Evolutionary conservation across 2,329 filamentous ascomycete species (phyloP), one percentile per base, ranked within the genome.

Genomic region (Sarocladium oryzae): DNA sequence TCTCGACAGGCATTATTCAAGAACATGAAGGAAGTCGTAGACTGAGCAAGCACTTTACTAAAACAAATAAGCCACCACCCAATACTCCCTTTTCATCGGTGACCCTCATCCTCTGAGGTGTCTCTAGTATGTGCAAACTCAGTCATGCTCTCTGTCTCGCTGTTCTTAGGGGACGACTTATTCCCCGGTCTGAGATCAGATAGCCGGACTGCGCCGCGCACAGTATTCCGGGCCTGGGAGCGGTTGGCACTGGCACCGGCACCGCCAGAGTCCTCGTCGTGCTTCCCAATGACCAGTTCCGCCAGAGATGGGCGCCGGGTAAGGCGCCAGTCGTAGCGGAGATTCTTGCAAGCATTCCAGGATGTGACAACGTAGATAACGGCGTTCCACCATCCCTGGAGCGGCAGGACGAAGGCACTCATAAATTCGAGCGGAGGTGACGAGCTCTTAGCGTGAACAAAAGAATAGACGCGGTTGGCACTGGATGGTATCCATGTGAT

Each of bases 361-460:
- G 85, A 88, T 1, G 86, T 89, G 10, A 79, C 75, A 15, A 82
- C 68, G 66, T 93, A 95, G 57, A 95, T 89, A 53, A 87, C 66
- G 16, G 84, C 80, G 63, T 95, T 95, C 88, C 88, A 93, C 60
- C 91, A 87, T 0, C 89, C 89, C 63, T 95, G 89, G 0, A 90
- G 75, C 0, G 89, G 88, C 8, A 95, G 75, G 1, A 93, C 88
- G 36, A 89, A 76, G 0, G 86, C 82, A 20, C 85, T 84, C 56
- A 84, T 78, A 56, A 86, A 82, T 59, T 88, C 82, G 21, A 93
- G 77, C 0, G 75, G 70, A 24, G 83, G 75, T 7, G 73, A 76
- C 0, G 76, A 67, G 3, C 74, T 53, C 23, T 76, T 67, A 0
- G 75, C 70, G 59, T 85, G 72, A 8, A 82, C 73, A 15, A 90